Evolutionary conservation across 2,329 filamentous ascomycete genomes (phyloP).

Genomic region (Talaromyces sp.): DNA sequence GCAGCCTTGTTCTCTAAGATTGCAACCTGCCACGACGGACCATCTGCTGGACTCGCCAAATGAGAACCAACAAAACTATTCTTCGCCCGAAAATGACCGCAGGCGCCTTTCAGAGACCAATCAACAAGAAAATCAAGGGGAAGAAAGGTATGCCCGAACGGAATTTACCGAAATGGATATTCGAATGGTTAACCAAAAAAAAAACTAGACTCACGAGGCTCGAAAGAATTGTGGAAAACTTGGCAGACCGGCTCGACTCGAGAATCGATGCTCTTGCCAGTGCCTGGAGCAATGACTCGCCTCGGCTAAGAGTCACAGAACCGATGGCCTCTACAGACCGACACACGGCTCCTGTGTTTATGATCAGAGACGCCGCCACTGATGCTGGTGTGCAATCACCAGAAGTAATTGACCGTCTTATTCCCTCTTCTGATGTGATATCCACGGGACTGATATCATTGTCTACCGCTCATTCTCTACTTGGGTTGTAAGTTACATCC

Average conservation of each 20-base stretch:
- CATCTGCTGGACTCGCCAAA: not conserved
- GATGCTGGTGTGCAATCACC: constrained; percentile 20
- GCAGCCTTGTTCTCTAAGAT: constrained; percentile 29
- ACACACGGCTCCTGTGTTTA: constrained; percentile 24
- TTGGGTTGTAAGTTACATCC: not conserved
- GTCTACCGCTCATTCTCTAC: constrained; percentile 5
- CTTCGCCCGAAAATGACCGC: not conserved
- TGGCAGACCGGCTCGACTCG: constrained; percentile 1
- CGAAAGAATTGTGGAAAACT: not conserved
- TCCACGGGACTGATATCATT: constrained; percentile 5
- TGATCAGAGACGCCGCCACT: constrained; percentile 25
- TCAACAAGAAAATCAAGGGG: not conserved
- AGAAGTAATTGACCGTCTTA: constrained; percentile 11
- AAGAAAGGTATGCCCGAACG: constrained; percentile 1
- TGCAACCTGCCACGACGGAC: not conserved
- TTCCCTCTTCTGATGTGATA: constrained; percentile 1
- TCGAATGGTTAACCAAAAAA: not conserved
- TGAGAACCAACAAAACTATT: not conserved
- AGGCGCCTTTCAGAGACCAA: not conserved
- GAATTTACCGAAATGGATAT: not conserved
- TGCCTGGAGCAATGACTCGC: not conserved
- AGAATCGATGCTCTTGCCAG: not conserved
- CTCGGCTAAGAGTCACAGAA: not conserved
- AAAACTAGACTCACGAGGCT: not conserved
- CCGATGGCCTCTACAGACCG: not conserved